Evolutionary conservation across 2,329 filamentous ascomycete species (phyloP).

Genomic region (Tolypocladium inflatum): DNA sequence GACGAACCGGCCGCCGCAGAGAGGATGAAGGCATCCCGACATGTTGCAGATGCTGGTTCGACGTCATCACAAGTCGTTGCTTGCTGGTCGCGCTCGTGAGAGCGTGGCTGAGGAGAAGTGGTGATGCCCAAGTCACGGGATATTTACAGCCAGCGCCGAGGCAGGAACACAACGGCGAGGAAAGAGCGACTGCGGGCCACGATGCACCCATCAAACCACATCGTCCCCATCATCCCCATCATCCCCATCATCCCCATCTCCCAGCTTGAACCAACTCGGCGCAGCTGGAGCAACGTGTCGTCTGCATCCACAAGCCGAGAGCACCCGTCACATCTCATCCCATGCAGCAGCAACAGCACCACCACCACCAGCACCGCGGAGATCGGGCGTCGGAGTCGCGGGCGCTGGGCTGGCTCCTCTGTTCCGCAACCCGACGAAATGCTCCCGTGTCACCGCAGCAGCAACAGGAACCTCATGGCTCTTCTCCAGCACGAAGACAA

Average conservation of each 20-base stretch:
- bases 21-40: background rate
- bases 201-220: background rate
- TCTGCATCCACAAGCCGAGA: background rate
- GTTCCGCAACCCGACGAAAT: background rate
- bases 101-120: background rate
- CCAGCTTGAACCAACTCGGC: background rate
- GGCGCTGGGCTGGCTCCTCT: background rate
- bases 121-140: background rate
- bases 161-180: background rate
- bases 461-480: background rate
- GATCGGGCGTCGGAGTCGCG: background rate
- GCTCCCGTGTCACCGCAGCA: background rate
- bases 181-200: background rate
- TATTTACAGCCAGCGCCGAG: background rate
- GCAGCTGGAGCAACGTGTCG: background rate
- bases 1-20: background rate
- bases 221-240: background rate
- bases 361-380: too few species aligned
- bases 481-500: background rate
- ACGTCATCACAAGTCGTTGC: background rate
- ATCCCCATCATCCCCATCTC: background rate
- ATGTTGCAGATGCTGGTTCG: background rate
- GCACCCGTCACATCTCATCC: background rate
- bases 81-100: background rate
- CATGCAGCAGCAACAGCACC: background rate